Evolutionary conservation across 768 basidiomycete genomes (phyloP), one percentile per base, ranked within the genome.

Genomic region (Boletus pseudopeckii): DNA sequence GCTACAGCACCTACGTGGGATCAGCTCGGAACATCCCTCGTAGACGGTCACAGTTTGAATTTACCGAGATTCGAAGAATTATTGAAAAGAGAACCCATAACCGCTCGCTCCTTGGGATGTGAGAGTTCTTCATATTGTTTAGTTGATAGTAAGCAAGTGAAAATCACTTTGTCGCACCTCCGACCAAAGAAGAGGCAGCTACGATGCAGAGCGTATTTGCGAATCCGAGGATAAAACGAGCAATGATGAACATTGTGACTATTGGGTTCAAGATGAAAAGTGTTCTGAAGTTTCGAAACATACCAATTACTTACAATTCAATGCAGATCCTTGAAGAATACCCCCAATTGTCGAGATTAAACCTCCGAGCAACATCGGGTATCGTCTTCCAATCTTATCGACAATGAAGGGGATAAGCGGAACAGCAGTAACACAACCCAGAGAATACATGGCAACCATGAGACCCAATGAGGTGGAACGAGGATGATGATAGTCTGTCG

Each of bases 381-480:
- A 42, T n/a, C 61, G 57, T 15, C 61, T 52, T 26, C 61, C 61
- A 3, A 53, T 15, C 14, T 39, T 59, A 28, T 62, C 61, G 26
- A 53, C 53, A 22, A 53, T 4, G 1, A 4, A 40, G 13, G 61
- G 43, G 4, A 48, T 61, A 22, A 81, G 64, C 0, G 84, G 84
- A 7, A 85, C 66, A 0, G 80, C 77, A 20, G 72, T 57, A 30
- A 86, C 75, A 3, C 79, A 78, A 8, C 84, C 84, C n/a, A 85
- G 74, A 1, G 82, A 80, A 61, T 84, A 85, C 61, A 82, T 76
- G 2, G 82, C 72, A 15, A 77, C 20, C 52, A 7, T 7, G 37
- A 48, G 36, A 18, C 47, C 47, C 47, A 59, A 40, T 13, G 80
- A 71, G 1, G 77, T 71, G 3, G 80, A 81, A 8, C 76, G 74